phyloP scores from a whole-genome alignment of 768 basidiomycete species.

The Auricularia sp. region DNA sequence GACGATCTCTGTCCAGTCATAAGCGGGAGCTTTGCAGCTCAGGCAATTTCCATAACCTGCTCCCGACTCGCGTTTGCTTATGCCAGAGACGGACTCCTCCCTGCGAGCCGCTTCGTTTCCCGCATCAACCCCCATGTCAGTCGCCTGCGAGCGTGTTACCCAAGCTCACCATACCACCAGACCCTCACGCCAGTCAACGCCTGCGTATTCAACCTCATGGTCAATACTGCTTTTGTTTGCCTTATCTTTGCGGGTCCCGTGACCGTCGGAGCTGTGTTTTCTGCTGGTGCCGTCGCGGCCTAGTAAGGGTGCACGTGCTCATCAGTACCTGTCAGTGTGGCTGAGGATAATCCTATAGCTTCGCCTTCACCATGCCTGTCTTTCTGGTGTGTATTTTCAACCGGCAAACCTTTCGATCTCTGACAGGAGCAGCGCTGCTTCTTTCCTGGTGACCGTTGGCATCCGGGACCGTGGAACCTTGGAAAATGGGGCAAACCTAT shows the following conservation, averaged over 20 bases:
- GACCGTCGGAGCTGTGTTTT: constrained; percentile 6
- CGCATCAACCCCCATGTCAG: not conserved
- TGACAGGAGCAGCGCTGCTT: not conserved
- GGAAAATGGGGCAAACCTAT: constrained; percentile 6
- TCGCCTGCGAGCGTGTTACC: not conserved
- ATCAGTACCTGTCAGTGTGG: not conserved
- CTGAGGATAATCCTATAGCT: not conserved
- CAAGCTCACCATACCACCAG: not conserved
- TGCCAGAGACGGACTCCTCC: constrained; percentile 9
- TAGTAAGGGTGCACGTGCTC: not conserved
- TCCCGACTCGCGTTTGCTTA: constrained; percentile 8
- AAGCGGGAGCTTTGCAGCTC: not conserved
- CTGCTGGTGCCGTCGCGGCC: constrained; percentile 1
- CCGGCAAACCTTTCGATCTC: not conserved
- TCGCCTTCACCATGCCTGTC: not conserved
- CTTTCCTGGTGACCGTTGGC: constrained; percentile 6
- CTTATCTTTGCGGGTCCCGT: constrained; percentile 7
- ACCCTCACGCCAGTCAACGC: constrained; percentile 7
- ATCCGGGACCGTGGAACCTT: constrained; percentile 8
- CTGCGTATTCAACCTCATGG: constrained; percentile 4
- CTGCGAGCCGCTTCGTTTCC: not conserved
- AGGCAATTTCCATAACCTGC: constrained; percentile 2
- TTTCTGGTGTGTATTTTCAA: not conserved
- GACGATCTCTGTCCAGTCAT: not conserved
- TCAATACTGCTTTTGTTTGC: constrained; percentile 4